Evolutionary conservation across 1,284 basidiomycete species (phyloP), one percentile per base, ranked within the genome.

Genomic region (Tilletia indica): DNA sequence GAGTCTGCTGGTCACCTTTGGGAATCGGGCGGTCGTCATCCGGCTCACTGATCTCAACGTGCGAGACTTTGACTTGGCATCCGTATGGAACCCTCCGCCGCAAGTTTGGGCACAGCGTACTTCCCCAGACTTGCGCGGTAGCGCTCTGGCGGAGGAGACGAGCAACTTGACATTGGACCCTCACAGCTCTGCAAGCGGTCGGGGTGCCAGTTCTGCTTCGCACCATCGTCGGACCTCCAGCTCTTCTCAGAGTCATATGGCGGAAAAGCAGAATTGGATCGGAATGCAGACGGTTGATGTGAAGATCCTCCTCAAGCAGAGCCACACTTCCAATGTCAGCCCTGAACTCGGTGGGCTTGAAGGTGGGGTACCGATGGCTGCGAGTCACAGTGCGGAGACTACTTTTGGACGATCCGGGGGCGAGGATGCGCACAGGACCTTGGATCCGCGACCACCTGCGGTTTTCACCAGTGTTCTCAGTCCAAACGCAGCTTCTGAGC

Each of bases 1-100:
- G 14, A 77, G 73, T 49, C n/a, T 80, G 38, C 47, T 80, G 34
- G 77, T 80, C 36, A 77, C 75, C 68, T 78, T 80, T 45, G 78
- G 78, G 6, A 71, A 76, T 21, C 61, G 75, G 2, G 74, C 78
- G 14, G 78, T 77, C 21, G 68, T 80, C 16, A 77, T 80, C 11
- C 74, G 78, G 9, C 69, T 78, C 2, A 72, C 75, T 25, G 78
- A 80, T 47, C 74, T 74, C 51, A 69, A 77, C 61, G 78, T 80
- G 12, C 74, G 76, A 39, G 78, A 80, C 67, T 70, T 80, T 68
- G 76, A 80, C 31, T 70, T 80, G 4, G 34, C 34, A 4, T 31
- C 58, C 21, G 36, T 9, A 9, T 14, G 4, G 5, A 31, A n/a
- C 14, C 25, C 25, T 25, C 14, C 31, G 58, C 58, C 58, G 9